These are phyloP conservation scores for Ustilago shanxiensis DNA, from an alignment of 1,284 basidiomycete species.

Conservation along the genomic window DNA sequence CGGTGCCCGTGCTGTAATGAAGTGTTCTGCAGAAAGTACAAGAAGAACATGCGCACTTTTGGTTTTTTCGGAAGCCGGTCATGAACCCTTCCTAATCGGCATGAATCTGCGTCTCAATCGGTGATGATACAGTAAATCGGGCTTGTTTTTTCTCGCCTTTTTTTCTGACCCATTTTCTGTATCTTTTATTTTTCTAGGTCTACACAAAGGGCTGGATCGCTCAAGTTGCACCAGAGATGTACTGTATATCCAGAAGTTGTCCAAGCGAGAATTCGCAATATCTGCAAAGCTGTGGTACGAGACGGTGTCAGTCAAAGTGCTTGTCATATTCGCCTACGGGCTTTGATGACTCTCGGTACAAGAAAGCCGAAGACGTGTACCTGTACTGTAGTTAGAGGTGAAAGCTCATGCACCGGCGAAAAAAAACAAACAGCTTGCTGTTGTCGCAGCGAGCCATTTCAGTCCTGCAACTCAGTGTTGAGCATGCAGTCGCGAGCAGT, in stretches of 20 bases:
- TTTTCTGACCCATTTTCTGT: background rate
- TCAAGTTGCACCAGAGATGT: no score
- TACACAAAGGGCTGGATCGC: no score
- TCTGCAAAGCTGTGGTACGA: background rate
- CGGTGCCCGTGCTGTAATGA: background rate
- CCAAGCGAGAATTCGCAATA: background rate
- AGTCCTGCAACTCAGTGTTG: background rate
- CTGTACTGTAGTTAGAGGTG: no score
- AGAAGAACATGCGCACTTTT: conserved; percentile 8
- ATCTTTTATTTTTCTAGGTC: no score
- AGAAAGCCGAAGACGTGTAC: background rate
- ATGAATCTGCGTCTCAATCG: background rate
- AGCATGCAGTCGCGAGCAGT: background rate
- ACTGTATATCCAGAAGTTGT: no score
- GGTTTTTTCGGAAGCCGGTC: background rate
- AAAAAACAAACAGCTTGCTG: no score
- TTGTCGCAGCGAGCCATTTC: background rate
- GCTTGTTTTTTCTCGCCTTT: background rate
- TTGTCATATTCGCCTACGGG: no score
- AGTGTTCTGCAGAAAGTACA: background rate
- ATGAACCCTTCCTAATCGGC: conserved; percentile 4
- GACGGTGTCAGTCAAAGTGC: no score
- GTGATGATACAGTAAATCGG: background rate
- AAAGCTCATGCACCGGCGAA: conserved; percentile 10
- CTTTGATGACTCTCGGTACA: background rate